Percentiles rank a stretch among this genome's conserved stretches.
Evolutionary conservation across 148 eudicot species (phyloP).

Genomic region (Mesembryanthemum crystallinum): DNA sequence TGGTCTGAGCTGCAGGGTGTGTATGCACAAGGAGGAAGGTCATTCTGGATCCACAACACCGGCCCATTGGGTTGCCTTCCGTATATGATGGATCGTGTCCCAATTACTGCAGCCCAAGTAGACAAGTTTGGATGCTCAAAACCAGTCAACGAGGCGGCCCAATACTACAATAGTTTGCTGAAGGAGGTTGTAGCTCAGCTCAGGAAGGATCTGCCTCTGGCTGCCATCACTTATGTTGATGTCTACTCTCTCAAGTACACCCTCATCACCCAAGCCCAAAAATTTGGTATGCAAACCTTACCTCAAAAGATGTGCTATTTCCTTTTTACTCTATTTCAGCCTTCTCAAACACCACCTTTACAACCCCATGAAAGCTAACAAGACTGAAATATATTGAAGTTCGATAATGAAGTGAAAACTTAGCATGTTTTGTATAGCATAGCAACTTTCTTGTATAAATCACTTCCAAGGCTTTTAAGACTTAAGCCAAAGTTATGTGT

Average conservation of each 20-base stretch:
- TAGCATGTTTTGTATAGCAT: no score
- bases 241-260: slow-evolving; percentile 38
- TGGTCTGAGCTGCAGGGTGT: slow-evolving; percentile 22
- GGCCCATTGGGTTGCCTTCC: slow-evolving; percentile 48
- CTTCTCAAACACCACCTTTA: no score
- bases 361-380: no score
- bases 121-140: slow-evolving; percentile 39
- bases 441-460: no score
- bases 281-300: slow-evolving; percentile 27
- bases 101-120: slow-evolving; percentile 17
- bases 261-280: slow-evolving; percentile 36
- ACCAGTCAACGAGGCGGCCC: slow-evolving; percentile 37
- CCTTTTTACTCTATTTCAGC: no score
- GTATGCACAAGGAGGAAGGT: slow-evolving; percentile 41
- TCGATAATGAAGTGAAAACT: no score
- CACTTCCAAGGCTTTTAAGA: no score
- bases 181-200: slow-evolving; percentile 33
- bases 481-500: no score
- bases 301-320: neutral
- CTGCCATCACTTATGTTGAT: slow-evolving; percentile 43
- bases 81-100: slow-evolving; percentile 25
- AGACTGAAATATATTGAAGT: no score
- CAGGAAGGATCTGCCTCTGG: slow-evolving; percentile 38
- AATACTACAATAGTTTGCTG: slow-evolving; percentile 33
- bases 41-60: slow-evolving; percentile 50